Evolutionary conservation across 176 grass and related monocot species (phyloP), one percentile per base, ranked within the genome.

Genomic region (Luzula sylvatica): DNA sequence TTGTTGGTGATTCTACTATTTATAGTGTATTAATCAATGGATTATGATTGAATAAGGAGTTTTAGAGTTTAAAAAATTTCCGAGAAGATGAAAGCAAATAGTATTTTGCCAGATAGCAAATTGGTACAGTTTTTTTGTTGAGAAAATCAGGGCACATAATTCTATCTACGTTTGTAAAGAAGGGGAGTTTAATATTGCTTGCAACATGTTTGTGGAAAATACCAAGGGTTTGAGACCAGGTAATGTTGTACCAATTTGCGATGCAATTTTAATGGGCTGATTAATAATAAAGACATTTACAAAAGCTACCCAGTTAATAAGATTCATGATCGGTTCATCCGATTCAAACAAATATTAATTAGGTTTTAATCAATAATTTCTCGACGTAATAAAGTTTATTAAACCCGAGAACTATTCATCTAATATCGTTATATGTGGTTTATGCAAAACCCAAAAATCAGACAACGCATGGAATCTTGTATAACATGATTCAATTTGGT

Each of bases 351-450:
- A 57, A 23, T 56, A 22, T 26, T 46, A 38, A 55, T 30, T 55
- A 26, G 26, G 44, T 77, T 23, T 21, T 53, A 39, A 26, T 65
- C 20, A 26, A 15, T 24, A 56, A 29, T 19, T 65, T 15, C 47
- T 89, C 46, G 42, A 67, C 70, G 58, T 60, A 27, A 26, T 38
- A 40, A 69, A 65, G 63, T 46, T 60, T 61, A 25, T 86, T 65
- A 71, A 60, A 67, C 77, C 77, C 54, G 86, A 86, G 63, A 63
- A 72, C 53, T 73, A 89, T 76, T 86, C 84, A 26, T 96, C 82
- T 59, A 86, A 76, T 52, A 86, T 75, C 29, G 71, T 89, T 43
- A 63, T 89, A n/a, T 71, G 84, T 50, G 74, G 71, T 65, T 80
- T 96, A 69, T 89, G 84, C 69, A 73, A 76, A 54, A 27, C 42